phyloP scores from a whole-genome alignment of 257 asterid genomes.

The Voacanga thouarsii region DNA sequence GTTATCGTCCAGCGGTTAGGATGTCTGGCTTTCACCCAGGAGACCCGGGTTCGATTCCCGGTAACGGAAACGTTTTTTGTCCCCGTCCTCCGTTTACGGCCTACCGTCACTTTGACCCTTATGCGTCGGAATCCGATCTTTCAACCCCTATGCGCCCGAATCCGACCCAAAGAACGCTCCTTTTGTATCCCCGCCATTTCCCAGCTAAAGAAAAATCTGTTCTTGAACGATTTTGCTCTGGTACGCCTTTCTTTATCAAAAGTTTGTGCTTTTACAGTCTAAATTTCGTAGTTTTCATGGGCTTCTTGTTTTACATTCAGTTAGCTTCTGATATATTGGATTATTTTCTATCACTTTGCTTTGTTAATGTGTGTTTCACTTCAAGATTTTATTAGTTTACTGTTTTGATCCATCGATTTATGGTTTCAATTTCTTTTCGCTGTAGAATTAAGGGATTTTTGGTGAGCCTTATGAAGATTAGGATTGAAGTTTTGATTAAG shows the following conservation, averaged over 20 bases:
- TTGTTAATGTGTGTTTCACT: too few relatives aligned
- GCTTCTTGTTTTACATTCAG: too few relatives aligned
- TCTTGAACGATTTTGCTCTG: neutral
- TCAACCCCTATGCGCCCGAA: neutral
- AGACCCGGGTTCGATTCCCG: slow-evolving; percentile 99
- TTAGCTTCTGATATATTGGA: too few relatives aligned
- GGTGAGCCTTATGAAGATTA: neutral
- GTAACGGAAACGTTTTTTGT: slow-evolving; percentile 47
- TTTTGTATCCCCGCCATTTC: neutral
- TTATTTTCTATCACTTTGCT: neutral
- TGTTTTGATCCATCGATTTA: too few relatives aligned
- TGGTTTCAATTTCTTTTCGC: neutral
- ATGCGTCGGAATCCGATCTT: too few relatives aligned
- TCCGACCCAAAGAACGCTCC: neutral
- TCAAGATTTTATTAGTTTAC: too few relatives aligned
- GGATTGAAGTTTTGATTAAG: neutral
- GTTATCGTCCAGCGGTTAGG: slow-evolving; percentile 97
- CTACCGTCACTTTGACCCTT: too few relatives aligned
- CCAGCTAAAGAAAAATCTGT: neutral
- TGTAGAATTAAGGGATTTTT: neutral
- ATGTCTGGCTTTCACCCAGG: slow-evolving; percentile 98
- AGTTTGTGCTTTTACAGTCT: neutral
- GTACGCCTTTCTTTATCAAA: neutral
- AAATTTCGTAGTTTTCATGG: neutral
- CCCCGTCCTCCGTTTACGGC: too few relatives aligned